Evolutionary conservation across 108 stramenopile species (phyloP).

Genomic region (Nitzschia sp.): DNA sequence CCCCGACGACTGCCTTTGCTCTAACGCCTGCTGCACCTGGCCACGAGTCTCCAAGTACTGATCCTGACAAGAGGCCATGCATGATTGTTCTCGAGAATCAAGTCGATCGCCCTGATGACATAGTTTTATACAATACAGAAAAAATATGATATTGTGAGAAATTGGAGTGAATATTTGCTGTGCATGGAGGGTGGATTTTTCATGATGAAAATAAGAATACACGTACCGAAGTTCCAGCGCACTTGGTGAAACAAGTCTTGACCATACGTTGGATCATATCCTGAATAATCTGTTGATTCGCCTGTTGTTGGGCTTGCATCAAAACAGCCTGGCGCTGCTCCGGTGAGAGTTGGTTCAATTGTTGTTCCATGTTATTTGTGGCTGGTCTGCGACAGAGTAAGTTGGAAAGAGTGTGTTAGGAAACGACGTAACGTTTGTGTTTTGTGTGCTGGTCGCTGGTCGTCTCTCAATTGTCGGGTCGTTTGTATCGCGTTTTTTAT

Average conservation of each 20-base stretch:
- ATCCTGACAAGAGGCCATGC: conserved; percentile 85
- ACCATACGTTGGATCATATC: conserved; percentile 83
- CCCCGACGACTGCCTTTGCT: conserved; percentile 55
- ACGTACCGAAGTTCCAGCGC: conserved; percentile 80
- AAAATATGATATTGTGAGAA: no score
- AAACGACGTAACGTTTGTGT: no score
- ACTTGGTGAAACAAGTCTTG: conserved; percentile 72
- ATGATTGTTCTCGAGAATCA: conserved; percentile 74
- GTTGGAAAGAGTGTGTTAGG: neutral
- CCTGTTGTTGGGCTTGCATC: conserved; percentile 79
- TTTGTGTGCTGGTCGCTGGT: no score
- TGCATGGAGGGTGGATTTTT: no score
- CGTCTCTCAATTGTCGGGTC: neutral
- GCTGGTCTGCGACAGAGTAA: neutral
- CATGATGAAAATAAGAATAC: neutral
- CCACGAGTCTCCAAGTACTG: conserved; percentile 76
- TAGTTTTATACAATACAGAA: neutral
- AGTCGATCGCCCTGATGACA: conserved; percentile 65
- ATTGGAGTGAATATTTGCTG: no score
- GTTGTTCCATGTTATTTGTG: conserved; percentile 42
- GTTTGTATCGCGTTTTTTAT: neutral
- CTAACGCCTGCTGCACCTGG: conserved; percentile 76
- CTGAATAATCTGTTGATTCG: conserved; percentile 86
- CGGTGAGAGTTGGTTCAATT: conserved; percentile 58
- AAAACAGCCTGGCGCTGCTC: conserved; percentile 79